These are phyloP conservation scores for Chloris gayana DNA, from an alignment of 176 grass and related monocot genomes.

Conservation along the genomic window DNA sequence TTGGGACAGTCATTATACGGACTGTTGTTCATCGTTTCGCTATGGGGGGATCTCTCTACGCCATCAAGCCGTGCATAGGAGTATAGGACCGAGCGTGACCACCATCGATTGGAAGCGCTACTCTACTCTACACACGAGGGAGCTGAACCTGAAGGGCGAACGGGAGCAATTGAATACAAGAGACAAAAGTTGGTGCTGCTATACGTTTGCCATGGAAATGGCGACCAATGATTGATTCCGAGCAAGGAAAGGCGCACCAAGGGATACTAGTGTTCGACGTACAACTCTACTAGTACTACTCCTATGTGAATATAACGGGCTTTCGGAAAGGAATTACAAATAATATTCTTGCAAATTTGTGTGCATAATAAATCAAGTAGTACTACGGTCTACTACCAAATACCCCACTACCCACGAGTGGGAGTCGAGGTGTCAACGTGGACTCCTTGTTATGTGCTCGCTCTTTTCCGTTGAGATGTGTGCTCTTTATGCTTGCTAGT, in stretches of 20 bases:
- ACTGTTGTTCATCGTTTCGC: neutral
- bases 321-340: neutral
- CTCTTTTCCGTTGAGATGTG: neutral
- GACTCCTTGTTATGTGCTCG: neutral
- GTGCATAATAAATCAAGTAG: neutral
- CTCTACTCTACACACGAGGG: conserved; percentile 37
- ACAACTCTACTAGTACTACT: too few relatives aligned
- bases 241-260: conserved; percentile 27
- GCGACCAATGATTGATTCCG: conserved; percentile 38
- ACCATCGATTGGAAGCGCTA: conserved; percentile 26
- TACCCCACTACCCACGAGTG: neutral
- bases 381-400: neutral
- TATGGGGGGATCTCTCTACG: neutral
- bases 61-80: neutral
- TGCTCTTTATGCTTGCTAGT: neutral
- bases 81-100: neutral
- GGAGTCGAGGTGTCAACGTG: neutral
- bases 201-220: conserved; percentile 39
- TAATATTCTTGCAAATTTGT: neutral
- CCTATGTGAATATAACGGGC: neutral
- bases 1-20: neutral
- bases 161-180: conserved; percentile 43
- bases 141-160: neutral
- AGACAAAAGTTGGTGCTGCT: conserved; percentile 45
- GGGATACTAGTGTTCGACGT: too few relatives aligned